Percentiles rank a stretch among this genome's conserved stretches.
These are phyloP conservation scores for Trifolium fragiferum DNA, from an alignment of 306 rosid genomes.

Conservation along the genomic window DNA sequence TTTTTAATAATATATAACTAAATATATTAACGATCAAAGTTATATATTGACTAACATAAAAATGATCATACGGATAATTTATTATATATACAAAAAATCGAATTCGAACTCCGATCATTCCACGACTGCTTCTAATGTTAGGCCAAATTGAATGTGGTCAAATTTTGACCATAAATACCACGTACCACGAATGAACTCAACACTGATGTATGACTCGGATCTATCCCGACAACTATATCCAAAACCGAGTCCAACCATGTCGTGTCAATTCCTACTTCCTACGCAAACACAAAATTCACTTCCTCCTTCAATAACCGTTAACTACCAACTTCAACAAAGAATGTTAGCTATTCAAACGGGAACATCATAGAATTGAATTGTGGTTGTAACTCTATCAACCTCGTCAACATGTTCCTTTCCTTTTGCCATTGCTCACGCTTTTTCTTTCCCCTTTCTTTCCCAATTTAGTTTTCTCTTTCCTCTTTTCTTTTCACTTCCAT, in stretches of 20 bases:
- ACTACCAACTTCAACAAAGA: background rate
- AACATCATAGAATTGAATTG: constrained; percentile 28
- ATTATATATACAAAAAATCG: too few species aligned
- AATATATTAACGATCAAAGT: too few species aligned
- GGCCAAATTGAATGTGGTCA: too few species aligned
- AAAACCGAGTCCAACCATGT: background rate
- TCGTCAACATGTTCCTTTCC: constrained; percentile 26
- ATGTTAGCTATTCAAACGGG: constrained; percentile 36
- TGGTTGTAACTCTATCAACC: constrained; percentile 31
- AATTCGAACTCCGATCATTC: too few species aligned
- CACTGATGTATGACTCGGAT: background rate
- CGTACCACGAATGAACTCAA: too few species aligned
- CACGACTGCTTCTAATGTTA: too few species aligned
- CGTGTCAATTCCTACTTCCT: background rate
- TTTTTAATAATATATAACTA: too few species aligned
- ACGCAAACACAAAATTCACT: background rate
- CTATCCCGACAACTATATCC: background rate
- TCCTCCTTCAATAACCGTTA: constrained; percentile 26
- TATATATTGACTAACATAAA: too few species aligned
- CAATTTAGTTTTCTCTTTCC: constrained; percentile 27
- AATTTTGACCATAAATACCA: too few species aligned
- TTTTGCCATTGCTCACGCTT: constrained; percentile 7
- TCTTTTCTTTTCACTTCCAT: constrained; percentile 27
- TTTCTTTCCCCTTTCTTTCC: constrained; percentile 11
- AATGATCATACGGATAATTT: too few species aligned